phyloP scores from a whole-genome alignment of 495 filamentous ascomycete genomes.

The Trichoderma gamsii region DNA sequence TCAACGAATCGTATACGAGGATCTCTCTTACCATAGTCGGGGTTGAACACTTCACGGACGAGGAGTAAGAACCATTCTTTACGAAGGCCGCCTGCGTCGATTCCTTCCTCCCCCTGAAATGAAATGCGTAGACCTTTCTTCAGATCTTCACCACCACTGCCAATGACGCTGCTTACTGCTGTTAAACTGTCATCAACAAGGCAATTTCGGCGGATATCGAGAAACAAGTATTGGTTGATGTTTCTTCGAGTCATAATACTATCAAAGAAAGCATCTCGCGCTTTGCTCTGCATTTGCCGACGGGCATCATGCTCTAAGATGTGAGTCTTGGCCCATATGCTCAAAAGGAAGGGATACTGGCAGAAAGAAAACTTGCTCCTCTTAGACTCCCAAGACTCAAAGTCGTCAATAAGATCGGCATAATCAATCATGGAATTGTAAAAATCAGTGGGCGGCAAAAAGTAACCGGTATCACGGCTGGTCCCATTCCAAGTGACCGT shows the following conservation, averaged over 20 bases:
- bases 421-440: constrained; percentile 86
- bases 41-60: constrained; percentile 87
- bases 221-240: constrained; percentile 71
- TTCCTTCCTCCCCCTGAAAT: constrained; percentile 83
- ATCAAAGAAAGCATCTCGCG: constrained; percentile 85
- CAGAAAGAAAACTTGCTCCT: constrained; percentile 80
- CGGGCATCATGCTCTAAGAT: constrained; percentile 87
- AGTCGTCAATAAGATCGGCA: constrained; percentile 79
- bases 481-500: constrained; percentile 15
- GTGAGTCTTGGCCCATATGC: constrained; percentile 88
- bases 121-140: constrained; percentile 89
- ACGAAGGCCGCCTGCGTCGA: constrained; percentile 84
- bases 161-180: constrained; percentile 80
- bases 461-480: constrained; percentile 53
- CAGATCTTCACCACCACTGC: constrained; percentile 76
- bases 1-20: neutral
- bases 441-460: constrained; percentile 71
- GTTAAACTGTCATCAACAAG: constrained; percentile 86
- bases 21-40: constrained; percentile 65
- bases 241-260: constrained; percentile 70
- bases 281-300: constrained; percentile 86
- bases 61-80: constrained; percentile 97
- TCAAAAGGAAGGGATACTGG: constrained; percentile 90
- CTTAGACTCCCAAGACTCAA: constrained; percentile 78
- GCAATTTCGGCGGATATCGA: constrained; percentile 79